A percentile compares a stretch with the other conserved stretches of the same genome.
phyloP scores from a whole-genome alignment of 2,329 filamentous ascomycete genomes.

The Apiospora pterosperma region DNA sequence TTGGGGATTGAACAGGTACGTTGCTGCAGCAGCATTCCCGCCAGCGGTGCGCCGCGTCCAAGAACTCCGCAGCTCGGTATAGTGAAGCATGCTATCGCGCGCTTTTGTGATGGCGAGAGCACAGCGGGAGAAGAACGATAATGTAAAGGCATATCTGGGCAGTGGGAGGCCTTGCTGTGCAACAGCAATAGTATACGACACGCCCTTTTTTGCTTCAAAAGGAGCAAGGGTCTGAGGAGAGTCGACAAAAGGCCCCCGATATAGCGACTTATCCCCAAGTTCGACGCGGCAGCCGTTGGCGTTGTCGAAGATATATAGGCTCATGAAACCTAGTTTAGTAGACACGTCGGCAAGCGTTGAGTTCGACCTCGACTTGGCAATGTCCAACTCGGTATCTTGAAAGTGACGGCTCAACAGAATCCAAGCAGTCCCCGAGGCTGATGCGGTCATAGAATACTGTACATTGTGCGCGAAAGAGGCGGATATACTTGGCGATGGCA shows the following conservation, averaged over 20 bases:
- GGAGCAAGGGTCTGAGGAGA: slow-evolving; percentile 87
- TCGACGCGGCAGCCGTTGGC: slow-evolving; percentile 65
- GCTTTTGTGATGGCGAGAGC: slow-evolving; percentile 61
- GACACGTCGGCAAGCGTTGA: slow-evolving; percentile 39
- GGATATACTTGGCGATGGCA: slow-evolving; percentile 43
- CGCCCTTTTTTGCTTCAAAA: slow-evolving; percentile 50
- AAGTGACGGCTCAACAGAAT: slow-evolving; percentile 85
- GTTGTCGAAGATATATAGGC: slow-evolving; percentile 75
- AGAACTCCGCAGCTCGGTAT: slow-evolving; percentile 55
- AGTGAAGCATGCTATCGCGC: slow-evolving; percentile 53
- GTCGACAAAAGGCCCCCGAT: slow-evolving; percentile 85
- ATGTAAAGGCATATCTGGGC: slow-evolving; percentile 75
- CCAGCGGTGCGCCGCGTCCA: slow-evolving; percentile 83
- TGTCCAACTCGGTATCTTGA: slow-evolving; percentile 60
- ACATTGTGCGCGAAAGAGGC: slow-evolving; percentile 62
- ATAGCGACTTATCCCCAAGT: slow-evolving; percentile 66
- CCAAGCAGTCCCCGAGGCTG: slow-evolving; percentile 66
- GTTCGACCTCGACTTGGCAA: slow-evolving; percentile 41
- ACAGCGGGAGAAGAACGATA: slow-evolving; percentile 74
- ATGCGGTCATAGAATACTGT: slow-evolving; percentile 67
- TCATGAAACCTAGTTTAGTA: slow-evolving; percentile 74
- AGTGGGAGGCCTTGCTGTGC: slow-evolving; percentile 76
- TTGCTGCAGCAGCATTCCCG: slow-evolving; percentile 73
- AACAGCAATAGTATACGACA: slow-evolving; percentile 59
- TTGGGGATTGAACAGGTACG: slow-evolving; percentile 85